phyloP scores from a whole-genome alignment of 768 basidiomycete species.

The Tremella mesenterica region DNA sequence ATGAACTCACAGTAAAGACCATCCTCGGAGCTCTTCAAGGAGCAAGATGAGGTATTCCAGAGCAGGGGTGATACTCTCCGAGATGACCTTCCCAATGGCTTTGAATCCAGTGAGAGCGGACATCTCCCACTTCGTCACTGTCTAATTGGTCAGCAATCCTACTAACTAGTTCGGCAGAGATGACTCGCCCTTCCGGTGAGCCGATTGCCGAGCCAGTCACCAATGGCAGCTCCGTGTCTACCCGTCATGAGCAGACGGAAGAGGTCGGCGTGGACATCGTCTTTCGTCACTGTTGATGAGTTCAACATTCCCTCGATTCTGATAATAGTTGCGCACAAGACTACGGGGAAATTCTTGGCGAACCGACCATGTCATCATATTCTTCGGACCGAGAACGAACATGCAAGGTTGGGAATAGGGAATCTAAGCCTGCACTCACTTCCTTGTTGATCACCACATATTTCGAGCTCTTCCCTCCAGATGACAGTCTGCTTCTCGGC shows the following conservation, averaged over 20 bases:
- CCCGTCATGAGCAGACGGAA: slow-evolving; percentile 33
- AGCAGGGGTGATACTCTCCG: slow-evolving; percentile 27
- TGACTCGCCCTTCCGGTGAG: slow-evolving; percentile 27
- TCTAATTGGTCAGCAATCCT: slow-evolving; percentile 17
- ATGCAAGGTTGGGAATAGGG: too few relatives aligned
- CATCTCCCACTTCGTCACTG: slow-evolving; percentile 32
- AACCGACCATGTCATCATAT: too few relatives aligned
- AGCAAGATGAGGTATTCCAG: slow-evolving; percentile 21
- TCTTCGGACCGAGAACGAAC: too few relatives aligned
- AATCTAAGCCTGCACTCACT: slow-evolving; percentile 14
- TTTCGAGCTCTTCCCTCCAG: slow-evolving; percentile 35
- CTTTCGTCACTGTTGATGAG: slow-evolving; percentile 12
- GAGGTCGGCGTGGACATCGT: slow-evolving; percentile 30
- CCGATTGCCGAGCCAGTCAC: slow-evolving; percentile 34
- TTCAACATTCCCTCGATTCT: background rate
- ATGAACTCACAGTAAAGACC: slow-evolving; percentile 13
- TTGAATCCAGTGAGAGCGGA: slow-evolving; percentile 13
- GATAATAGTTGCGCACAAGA: background rate
- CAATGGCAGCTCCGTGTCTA: slow-evolving; percentile 19
- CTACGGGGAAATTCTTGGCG: too few relatives aligned
- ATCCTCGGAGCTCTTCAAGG: slow-evolving; percentile 26
- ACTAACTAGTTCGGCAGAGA: too few relatives aligned
- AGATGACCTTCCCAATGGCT: slow-evolving; percentile 20
- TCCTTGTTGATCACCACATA: slow-evolving; percentile 30
- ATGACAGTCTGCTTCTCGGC: slow-evolving; percentile 34